Base-by-base conservation (phyloP, 176 grass and related monocot species). In the Oryza glumipatula region DNA sequence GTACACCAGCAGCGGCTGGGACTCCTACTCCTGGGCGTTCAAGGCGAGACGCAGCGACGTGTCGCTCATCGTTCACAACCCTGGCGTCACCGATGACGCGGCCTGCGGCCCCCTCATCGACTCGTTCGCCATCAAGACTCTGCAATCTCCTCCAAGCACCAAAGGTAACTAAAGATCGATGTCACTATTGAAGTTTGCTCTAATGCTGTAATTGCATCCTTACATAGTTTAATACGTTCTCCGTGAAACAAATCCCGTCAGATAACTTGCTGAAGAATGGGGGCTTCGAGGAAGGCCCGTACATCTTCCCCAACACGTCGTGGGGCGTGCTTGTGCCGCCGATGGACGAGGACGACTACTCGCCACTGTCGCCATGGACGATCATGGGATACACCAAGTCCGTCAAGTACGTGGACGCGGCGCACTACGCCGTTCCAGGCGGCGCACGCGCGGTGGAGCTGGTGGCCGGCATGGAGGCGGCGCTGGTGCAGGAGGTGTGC, bases 231-330 rank as follows among this genome's bases (percentile, higher is more conserved):
- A 61, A n/a, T n/a, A n/a, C 19, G 51, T 56, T 56, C 16, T 56
- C 16, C 51, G 10, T 21, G 15, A 28, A 65, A 65, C 38, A n/a
- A 61, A n/a, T 39, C 1, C 11, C 1, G 1, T 32, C 76, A 91
- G 89, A 72, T 9, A 89, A 94, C 78, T 3, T 94, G 44, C 49
- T 94, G 17, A 85, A 63, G 85, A 94, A 94, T 10, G 87, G 87
- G 4, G 92, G 88, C 78, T 89, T 94, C 19, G 92, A 94, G 87
- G 87, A 94, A 5, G 92, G 92, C 0, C 89, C 92, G 28, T 89
- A 83, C 85, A 79, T 94, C 13, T 65, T 87, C 44, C 74, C 84
- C n/a, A 77, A 73, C 73, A 74, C 87, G 6, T 8, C 78, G 26
- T 92, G 74, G 26, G 92, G 92, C 0, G 92, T 92, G 73, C 82